A percentile compares a stretch with the other conserved stretches of the same genome.
Evolutionary conservation across 2,329 filamentous ascomycete species (phyloP).

Genomic region (Fusarium caatingaense): DNA sequence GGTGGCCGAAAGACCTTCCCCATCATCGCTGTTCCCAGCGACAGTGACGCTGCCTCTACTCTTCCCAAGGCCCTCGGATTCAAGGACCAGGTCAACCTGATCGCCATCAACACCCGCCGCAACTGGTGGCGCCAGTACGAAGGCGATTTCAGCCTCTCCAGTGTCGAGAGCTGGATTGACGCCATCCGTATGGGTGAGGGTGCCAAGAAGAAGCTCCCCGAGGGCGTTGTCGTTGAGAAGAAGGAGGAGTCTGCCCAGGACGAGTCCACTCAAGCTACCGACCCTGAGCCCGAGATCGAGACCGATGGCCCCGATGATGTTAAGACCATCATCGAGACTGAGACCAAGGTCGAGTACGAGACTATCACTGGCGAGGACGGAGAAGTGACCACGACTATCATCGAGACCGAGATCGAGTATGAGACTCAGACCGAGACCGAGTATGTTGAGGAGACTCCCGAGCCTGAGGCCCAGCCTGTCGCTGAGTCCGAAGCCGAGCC

Average conservation of each 20-base stretch:
- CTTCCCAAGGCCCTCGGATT: slow-evolving; percentile 66
- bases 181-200: slow-evolving; percentile 91
- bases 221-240: slow-evolving; percentile 63
- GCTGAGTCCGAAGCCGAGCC: slow-evolving; percentile 43
- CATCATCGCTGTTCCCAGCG: slow-evolving; percentile 78
- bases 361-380: slow-evolving; percentile 1
- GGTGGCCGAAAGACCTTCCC: slow-evolving; percentile 80
- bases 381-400: slow-evolving; percentile 2
- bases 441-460: slow-evolving; percentile 22
- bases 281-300: slow-evolving; percentile 43
- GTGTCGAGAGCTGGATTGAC: slow-evolving; percentile 88
- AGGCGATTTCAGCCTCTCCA: slow-evolving; percentile 67
- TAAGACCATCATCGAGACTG: slow-evolving; percentile 34
- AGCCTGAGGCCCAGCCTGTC: slow-evolving; percentile 38
- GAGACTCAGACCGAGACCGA: slow-evolving; percentile 39
- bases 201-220: slow-evolving; percentile 78
- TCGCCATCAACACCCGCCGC: slow-evolving; percentile 87
- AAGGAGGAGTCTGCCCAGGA: slow-evolving; percentile 21
- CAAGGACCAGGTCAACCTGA: slow-evolving; percentile 71
- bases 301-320: slow-evolving; percentile 44
- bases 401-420: slow-evolving; percentile 38
- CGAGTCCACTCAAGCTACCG: slow-evolving; percentile 37
- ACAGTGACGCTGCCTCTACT: slow-evolving; percentile 57
- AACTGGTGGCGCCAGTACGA: slow-evolving; percentile 86
- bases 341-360: slow-evolving; percentile 35